A percentile compares a stretch with the other conserved stretches of the same genome.
These are phyloP conservation scores for Marchantia polymorpha DNA, from an alignment of 225 moss, liverwort and hornwort species.

Conservation along the genomic window DNA sequence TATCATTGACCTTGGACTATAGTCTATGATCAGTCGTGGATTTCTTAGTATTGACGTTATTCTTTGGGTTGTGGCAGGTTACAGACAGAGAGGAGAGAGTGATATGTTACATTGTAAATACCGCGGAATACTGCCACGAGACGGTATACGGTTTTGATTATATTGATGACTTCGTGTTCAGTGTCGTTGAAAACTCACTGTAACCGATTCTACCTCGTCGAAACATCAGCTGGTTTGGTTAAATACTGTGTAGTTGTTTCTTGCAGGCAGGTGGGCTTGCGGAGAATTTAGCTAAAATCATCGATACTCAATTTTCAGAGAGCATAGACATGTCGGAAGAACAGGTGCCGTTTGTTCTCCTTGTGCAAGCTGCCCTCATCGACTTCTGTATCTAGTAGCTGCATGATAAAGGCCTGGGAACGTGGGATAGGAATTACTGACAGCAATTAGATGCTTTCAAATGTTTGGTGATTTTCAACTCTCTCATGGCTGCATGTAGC, in stretches of 20 bases:
- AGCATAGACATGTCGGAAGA: slow-evolving; percentile 99
- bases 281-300: slow-evolving; percentile 95
- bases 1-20: not conserved
- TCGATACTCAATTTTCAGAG: slow-evolving; percentile 97
- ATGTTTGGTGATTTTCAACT: no score
- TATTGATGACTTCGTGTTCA: not conserved
- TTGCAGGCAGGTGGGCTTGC: slow-evolving; percentile 89
- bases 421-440: no score
- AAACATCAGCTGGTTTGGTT: not conserved
- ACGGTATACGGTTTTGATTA: slow-evolving; percentile 49
- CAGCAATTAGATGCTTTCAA: no score
- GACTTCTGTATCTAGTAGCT: not conserved
- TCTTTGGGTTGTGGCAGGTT: slow-evolving; percentile 46
- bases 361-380: not conserved
- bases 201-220: not conserved
- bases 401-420: not conserved
- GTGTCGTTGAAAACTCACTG: not conserved
- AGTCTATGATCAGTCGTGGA: not conserved
- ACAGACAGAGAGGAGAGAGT: slow-evolving; percentile 95
- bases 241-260: slow-evolving; percentile 21
- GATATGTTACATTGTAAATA: slow-evolving; percentile 97
- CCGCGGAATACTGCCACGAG: slow-evolving; percentile 98
- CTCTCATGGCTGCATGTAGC: no score
- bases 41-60: not conserved
- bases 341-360: slow-evolving; percentile 49